Conservation (phyloP, 371 early-diverging fungal genomes). For the Ordospora pajunii region DNA sequence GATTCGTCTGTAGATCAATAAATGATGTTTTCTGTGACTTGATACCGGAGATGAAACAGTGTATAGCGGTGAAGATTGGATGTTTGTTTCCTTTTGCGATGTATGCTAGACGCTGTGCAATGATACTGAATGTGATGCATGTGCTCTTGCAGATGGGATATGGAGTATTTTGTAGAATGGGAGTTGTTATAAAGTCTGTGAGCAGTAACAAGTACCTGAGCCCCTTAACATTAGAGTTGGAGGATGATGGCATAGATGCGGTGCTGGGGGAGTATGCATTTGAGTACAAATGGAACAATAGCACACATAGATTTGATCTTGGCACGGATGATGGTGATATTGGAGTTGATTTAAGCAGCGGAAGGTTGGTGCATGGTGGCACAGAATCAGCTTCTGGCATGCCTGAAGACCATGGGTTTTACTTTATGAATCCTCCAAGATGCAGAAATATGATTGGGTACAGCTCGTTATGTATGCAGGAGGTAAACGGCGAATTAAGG, state of each 20-base stretch:
- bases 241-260: not conserved
- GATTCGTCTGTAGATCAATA: conserved; percentile 6
- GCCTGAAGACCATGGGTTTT: not conserved
- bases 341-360: not conserved
- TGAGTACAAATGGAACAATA: not conserved
- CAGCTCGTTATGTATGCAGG: not conserved
- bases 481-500: not conserved
- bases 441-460: not conserved
- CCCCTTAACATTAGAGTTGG: not conserved
- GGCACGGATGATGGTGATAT: not conserved
- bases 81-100: not conserved
- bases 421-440: not conserved
- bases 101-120: not conserved
- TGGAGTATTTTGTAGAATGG: not conserved
- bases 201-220: not conserved
- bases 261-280: not conserved
- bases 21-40: not conserved
- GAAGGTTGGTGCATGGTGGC: not conserved
- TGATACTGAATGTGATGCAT: too few relatives aligned
- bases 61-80: not conserved
- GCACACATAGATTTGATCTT: not conserved
- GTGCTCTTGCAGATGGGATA: not conserved
- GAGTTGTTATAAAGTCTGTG: conserved; percentile 1
- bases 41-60: not conserved
- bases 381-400: not conserved